These are phyloP conservation scores for Phytophthora chlamydospora DNA, from an alignment of 352 stramenopile genomes.

Conservation along the genomic window DNA sequence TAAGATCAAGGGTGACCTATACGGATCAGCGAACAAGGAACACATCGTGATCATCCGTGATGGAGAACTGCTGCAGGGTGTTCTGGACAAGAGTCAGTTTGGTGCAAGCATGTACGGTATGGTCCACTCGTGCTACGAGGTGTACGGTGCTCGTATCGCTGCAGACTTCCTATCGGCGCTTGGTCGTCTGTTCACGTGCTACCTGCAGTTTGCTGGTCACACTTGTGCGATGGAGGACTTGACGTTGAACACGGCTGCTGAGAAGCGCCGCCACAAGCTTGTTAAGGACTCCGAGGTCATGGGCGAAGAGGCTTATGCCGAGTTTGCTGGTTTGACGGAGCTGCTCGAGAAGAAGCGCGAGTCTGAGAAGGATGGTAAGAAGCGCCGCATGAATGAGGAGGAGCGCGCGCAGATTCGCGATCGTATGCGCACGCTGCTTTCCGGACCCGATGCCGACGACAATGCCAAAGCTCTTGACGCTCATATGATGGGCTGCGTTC, in stretches of 20 bases:
- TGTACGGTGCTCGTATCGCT: conserved; percentile 85
- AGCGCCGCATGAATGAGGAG: conserved; percentile 85
- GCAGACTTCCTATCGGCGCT: conserved; percentile 85
- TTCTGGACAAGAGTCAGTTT: conserved; percentile 99
- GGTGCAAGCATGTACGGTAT: conserved; percentile 98
- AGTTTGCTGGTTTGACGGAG: conserved; percentile 81
- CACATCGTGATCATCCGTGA: conserved; percentile 97
- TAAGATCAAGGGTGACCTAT: conserved; percentile 96
- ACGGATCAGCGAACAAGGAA: conserved; percentile 95
- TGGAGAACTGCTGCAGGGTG: conserved; percentile 95
- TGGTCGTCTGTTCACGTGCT: conserved; percentile 96
- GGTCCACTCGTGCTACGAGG: conserved; percentile 97
- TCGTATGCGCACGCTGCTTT: conserved; percentile 78
- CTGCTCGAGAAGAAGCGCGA: conserved; percentile 67
- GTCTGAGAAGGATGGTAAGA: conserved; percentile 59
- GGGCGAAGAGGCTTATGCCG: conserved; percentile 86
- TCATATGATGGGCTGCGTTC: conserved; percentile 91
- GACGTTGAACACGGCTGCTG: conserved; percentile 94
- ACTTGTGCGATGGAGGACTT: conserved; percentile 99
- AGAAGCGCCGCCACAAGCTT: conserved; percentile 91
- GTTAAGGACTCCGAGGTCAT: conserved; percentile 85
- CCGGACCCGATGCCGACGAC: conserved; percentile 67
- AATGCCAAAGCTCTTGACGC: conserved; percentile 86
- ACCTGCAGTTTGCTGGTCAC: conserved; percentile 98
- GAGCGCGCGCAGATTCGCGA: conserved; percentile 76